phyloP scores from a whole-genome alignment of 2,329 filamentous ascomycete genomes.

The Cadophora luteo-olivacea region DNA sequence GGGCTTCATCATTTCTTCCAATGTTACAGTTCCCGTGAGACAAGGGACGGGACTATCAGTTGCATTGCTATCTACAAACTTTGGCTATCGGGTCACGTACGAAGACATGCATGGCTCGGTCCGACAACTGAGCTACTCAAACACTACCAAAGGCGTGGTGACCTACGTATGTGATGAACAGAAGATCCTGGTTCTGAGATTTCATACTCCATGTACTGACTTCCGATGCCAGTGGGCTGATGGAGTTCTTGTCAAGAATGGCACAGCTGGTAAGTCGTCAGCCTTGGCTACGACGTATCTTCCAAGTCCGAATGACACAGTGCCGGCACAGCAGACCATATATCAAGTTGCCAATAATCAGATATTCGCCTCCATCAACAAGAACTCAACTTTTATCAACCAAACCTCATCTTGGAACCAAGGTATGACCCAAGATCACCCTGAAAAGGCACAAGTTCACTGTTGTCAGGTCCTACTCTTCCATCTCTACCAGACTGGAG shows the following conservation, averaged over 20 bases:
- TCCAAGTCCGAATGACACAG: not conserved
- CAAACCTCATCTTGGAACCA: not conserved
- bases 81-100: constrained; percentile 20
- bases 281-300: constrained; percentile 13
- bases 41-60: constrained; percentile 12
- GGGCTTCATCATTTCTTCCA: constrained; percentile 11
- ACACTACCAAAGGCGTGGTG: constrained; percentile 11
- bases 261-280: not conserved
- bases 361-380: not conserved
- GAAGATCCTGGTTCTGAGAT: not conserved
- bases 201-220: not conserved
- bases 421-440: not conserved
- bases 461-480: not conserved
- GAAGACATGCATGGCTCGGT: constrained; percentile 15
- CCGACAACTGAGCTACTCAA: constrained; percentile 19
- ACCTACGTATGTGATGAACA: not conserved
- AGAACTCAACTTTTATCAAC: not conserved
- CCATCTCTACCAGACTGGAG: constrained; percentile 10
- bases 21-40: constrained; percentile 15
- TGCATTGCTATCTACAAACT: constrained; percentile 7
- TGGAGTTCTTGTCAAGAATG: constrained; percentile 6
- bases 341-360: not conserved
- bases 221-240: not conserved
- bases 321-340: not conserved
- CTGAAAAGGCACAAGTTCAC: not conserved